Percentiles rank a stretch among this genome's conserved stretches.
phyloP scores from a whole-genome alignment of 2,329 filamentous ascomycete genomes.

The Botrytis fragariae region DNA sequence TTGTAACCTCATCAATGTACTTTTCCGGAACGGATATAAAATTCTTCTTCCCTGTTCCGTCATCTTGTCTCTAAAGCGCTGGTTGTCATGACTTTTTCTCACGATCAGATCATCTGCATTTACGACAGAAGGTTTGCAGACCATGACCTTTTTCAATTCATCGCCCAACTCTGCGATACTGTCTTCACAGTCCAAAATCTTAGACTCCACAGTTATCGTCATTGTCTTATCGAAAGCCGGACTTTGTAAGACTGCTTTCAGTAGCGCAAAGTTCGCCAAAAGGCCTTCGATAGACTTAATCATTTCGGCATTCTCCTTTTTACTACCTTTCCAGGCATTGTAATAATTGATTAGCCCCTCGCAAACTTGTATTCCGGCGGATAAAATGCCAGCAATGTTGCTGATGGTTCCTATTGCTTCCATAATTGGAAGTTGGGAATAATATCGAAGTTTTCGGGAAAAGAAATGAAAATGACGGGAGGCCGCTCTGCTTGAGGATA shows the following conservation, averaged over 20 bases:
- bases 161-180: constrained; percentile 13
- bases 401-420: constrained; percentile 16
- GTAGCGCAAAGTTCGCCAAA: neutral
- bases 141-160: constrained; percentile 15
- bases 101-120: neutral
- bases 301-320: constrained; percentile 17
- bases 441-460: neutral
- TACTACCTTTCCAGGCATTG: constrained; percentile 14
- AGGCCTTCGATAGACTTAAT: constrained; percentile 12
- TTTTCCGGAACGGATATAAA: constrained; percentile 26
- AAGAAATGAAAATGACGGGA: neutral
- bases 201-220: neutral
- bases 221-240: constrained; percentile 1
- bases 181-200: constrained; percentile 14
- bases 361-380: constrained; percentile 15
- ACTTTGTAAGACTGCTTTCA: neutral
- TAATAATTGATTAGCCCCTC: constrained; percentile 18
- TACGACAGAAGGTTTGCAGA: constrained; percentile 6
- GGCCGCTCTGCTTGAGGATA: neutral
- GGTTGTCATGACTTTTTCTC: neutral
- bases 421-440: neutral
- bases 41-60: constrained; percentile 21
- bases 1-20: constrained; percentile 24
- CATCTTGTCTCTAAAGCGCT: constrained; percentile 16
- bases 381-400: constrained; percentile 18